phyloP scores from a whole-genome alignment of 306 rosid genomes.

The Vigna mungo region DNA sequence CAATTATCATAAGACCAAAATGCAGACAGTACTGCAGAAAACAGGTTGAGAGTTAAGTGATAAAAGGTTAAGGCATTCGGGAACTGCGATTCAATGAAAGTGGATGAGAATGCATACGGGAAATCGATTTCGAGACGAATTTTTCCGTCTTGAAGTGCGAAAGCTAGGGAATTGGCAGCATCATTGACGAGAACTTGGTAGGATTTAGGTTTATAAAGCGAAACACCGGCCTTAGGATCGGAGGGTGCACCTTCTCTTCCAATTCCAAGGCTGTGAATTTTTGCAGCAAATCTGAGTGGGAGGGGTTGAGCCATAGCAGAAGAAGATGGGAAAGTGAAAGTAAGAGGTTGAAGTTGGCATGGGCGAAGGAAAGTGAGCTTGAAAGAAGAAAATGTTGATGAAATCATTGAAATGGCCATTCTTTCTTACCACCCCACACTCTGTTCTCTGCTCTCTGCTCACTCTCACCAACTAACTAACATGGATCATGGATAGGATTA shows the following conservation, averaged over 20 bases:
- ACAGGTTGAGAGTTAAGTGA: no score
- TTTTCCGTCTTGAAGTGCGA: conserved; percentile 75
- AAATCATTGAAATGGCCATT: conserved; percentile 46
- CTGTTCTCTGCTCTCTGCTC: not conserved
- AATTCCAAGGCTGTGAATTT: conserved; percentile 55
- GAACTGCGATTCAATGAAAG: not conserved
- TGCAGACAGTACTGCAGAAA: no score
- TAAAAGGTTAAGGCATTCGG: no score
- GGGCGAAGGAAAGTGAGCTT: conserved; percentile 32
- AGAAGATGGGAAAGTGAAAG: conserved; percentile 35
- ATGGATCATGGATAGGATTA: not conserved
- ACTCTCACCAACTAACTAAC: not conserved
- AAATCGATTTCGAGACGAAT: conserved; percentile 91
- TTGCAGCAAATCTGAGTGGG: conserved; percentile 15
- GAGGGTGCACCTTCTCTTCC: conserved; percentile 45
- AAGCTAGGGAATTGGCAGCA: conserved; percentile 81
- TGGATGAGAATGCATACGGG: conserved; percentile 55
- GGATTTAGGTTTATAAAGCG: conserved; percentile 89
- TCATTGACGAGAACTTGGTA: conserved; percentile 80
- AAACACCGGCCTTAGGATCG: conserved; percentile 71
- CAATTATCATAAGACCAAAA: not conserved
- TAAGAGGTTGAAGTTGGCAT: not conserved
- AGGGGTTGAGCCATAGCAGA: conserved; percentile 23
- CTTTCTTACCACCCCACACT: not conserved
- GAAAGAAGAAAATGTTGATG: conserved; percentile 37